Evolutionary conservation across 2,329 filamentous ascomycete species (phyloP), one percentile per base, ranked within the genome.

Genomic region (Cladobotryum mycophilum): DNA sequence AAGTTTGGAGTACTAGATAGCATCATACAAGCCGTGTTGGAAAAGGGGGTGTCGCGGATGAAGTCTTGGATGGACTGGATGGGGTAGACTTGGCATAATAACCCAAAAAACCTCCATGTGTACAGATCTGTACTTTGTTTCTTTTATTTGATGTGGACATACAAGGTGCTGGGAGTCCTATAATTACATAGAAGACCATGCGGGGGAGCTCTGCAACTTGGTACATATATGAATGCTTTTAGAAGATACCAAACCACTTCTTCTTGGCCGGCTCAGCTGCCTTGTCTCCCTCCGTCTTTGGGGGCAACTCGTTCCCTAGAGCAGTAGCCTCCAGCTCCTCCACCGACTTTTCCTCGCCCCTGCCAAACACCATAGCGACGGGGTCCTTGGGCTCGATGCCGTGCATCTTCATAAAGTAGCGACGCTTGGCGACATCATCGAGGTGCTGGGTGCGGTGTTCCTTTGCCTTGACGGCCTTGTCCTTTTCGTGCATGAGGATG

Each of bases 221-320:
- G 38, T 22, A 41, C 15, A 41, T 15, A 41, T 20, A 20, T 13
- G 6, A 47, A 42, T 51, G 56, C 40, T 50, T 51, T 64, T 65
- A 90, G 78, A 89, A 95, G 62, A 95, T 85, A 13, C 89, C 89
- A 60, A 93, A 73, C 81, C 86, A 91, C 74, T 88, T 91, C 75
- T 88, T 91, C 51, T 82, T 69, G 49, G 61, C 63, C 14, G 57
- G 55, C 47, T 62, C 54, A 18, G 30, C 37, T 11, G 44, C 20
- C 41, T 58, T 65, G 53, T 61, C 64, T 34, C 53, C 57, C 40
- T 60, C 57, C 9, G 54, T 37, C 54, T 61, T 58, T 38, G 53
- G 55, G 12, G 63, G 56, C 22, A 69, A 56, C 53, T 73, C 70
- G 33, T 59, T 61, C 45, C 69, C 70, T 48, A 68, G 58, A 41